Evolutionary conservation across 2,329 filamentous ascomycete species (phyloP), one percentile per base, ranked within the genome.

Genomic region (Ophiostoma sp.): DNA sequence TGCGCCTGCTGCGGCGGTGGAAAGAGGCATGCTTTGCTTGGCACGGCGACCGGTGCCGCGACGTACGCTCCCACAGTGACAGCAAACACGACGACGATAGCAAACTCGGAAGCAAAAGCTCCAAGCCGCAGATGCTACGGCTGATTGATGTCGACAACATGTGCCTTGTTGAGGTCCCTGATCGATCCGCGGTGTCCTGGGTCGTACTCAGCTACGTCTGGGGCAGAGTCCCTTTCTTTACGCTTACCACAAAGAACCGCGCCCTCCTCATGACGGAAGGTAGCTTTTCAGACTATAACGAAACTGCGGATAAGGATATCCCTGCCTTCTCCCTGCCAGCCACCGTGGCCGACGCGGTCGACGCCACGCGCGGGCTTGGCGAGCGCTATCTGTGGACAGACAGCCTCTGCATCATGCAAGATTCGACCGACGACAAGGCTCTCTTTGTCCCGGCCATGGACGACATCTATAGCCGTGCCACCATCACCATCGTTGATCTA

Each of bases 341-440:
- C 16, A 66, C 65, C 4, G 47, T 66, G 5, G 65, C 65, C 38
- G 68, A 69, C 14, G 65, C 68, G 9, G 63, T 69, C 8, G 11
- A 1, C 0, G 60, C 47, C 9, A 67, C 65, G 40, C 52, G 68
- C 12, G 40, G 60, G 7, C 69, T 73, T 42, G 69, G 69, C 18
- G 64, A 70, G 9, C 63, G 60, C 36, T 72, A 72, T 36, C 60
- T 72, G 11, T 73, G 72, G 72, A 71, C 72, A 40, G 71, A 73
- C 64, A 66, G 68, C 9, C 69, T 73, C 2, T 70, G 71, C 49
- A 70, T 73, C 49, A 38, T 72, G 12, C 71, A 73, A 11, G 68
- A 69, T n/a, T 55, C 40, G n/a, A 41, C 47, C 6, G 60, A n/a
- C 5, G 68, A 69, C 66, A 60, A 64, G 66, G 47, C 66, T n/a